These are phyloP conservation scores for Penicillium macrosclerotiorum DNA, from an alignment of 495 filamentous ascomycete species.

Conservation along the genomic window DNA sequence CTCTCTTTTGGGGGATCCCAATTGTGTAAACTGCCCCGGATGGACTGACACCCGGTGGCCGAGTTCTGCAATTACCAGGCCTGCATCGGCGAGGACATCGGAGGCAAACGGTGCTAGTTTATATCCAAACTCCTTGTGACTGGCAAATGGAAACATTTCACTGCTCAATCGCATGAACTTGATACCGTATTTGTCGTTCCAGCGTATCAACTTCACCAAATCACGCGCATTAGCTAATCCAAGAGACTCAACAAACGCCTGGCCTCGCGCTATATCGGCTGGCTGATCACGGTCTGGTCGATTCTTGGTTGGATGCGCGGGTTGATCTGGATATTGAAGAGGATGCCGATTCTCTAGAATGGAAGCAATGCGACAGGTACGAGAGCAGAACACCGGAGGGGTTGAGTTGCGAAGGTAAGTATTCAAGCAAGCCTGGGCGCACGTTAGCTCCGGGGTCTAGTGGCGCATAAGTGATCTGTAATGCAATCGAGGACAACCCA, in stretches of 20 bases:
- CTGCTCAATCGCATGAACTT: conserved; percentile 89
- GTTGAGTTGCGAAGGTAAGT: conserved; percentile 87
- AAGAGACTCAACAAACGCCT: conserved; percentile 71
- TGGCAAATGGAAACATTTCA: conserved; percentile 97
- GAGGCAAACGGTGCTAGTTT: conserved; percentile 82
- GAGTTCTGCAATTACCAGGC: conserved; percentile 72
- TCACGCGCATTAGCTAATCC: conserved; percentile 82
- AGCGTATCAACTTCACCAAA: conserved; percentile 78
- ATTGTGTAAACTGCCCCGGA: conserved; percentile 90
- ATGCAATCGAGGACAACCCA: conserved; percentile 38
- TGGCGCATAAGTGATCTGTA: neutral
- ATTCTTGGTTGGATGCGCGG: conserved; percentile 78
- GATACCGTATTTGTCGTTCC: conserved; percentile 93
- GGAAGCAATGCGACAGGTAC: conserved; percentile 87
- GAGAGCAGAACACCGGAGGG: conserved; percentile 84
- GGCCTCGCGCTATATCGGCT: conserved; percentile 59
- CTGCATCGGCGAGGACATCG: conserved; percentile 71
- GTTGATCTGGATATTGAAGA: conserved; percentile 67
- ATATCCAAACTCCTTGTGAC: conserved; percentile 83
- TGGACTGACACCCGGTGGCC: conserved; percentile 88
- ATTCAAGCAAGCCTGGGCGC: conserved; percentile 73
- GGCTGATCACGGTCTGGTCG: conserved; percentile 70
- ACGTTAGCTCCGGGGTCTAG: no score
- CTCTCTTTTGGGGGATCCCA: conserved; percentile 72
- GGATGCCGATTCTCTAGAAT: conserved; percentile 88